A percentile compares a stretch with the other conserved stretches of the same genome.
These are phyloP conservation scores for Linaria vulgaris DNA, from an alignment of 257 asterid genomes.

Conservation along the genomic window DNA sequence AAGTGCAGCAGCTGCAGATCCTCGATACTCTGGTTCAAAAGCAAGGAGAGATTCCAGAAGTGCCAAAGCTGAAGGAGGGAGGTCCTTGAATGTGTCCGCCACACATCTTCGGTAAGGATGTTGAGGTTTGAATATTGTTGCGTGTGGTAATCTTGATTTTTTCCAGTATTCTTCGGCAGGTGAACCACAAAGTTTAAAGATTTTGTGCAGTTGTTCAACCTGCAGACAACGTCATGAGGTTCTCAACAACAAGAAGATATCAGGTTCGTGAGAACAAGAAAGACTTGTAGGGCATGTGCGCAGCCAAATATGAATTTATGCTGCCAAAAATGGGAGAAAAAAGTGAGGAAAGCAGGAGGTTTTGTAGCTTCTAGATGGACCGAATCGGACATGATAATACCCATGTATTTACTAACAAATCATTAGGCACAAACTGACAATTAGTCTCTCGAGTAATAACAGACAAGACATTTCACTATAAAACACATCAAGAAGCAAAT, in stretches of 20 bases:
- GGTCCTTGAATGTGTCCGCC: constrained; percentile 69
- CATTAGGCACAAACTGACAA: no score
- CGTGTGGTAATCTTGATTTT: constrained; percentile 70
- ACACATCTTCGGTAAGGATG: constrained; percentile 66
- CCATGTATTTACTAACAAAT: no score
- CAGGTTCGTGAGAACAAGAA: no score
- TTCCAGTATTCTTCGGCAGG: constrained; percentile 86
- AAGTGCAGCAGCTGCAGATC: constrained; percentile 67
- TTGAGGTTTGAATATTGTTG: constrained; percentile 81
- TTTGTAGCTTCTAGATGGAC: no score
- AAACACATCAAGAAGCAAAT: no score
- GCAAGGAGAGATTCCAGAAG: constrained; percentile 80
- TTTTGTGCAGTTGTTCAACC: constrained; percentile 89
- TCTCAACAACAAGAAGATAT: constrained; percentile 13
- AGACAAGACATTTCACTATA: no score
- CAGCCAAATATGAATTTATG: neutral
- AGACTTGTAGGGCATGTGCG: neutral
- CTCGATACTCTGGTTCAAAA: constrained; percentile 75
- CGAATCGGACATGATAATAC: no score
- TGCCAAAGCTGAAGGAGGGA: constrained; percentile 58
- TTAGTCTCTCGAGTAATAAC: no score
- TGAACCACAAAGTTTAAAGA: constrained; percentile 82
- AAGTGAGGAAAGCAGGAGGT: no score
- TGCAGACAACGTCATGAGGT: constrained; percentile 30
- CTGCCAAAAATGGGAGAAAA: no score